These are phyloP conservation scores for Stephania japonica DNA, from an alignment of 164 flowering plant species.

Conservation along the genomic window DNA sequence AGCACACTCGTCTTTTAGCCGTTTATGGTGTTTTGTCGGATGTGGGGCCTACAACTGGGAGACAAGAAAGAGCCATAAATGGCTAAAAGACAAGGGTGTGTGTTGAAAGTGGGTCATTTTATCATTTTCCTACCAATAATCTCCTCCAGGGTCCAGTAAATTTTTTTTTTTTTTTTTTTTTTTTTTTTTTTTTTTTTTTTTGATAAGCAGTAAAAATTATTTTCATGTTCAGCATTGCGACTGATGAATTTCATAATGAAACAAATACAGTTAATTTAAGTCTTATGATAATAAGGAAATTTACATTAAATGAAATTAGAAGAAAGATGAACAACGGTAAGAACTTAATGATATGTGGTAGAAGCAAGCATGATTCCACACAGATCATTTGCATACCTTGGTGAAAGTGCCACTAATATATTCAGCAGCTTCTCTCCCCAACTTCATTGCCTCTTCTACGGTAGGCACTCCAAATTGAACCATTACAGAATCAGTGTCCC, in stretches of 20 bases:
- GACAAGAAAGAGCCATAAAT: too few species aligned
- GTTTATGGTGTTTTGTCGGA: too few species aligned
- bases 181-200: too few species aligned
- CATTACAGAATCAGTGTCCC: conserved; percentile 99
- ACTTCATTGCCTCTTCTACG: conserved; percentile 79
- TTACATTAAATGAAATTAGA: neutral
- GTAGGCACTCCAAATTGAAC: conserved; percentile 88
- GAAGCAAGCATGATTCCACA: neutral
- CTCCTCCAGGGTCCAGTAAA: neutral
- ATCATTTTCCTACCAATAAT: neutral
- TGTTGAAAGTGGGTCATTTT: too few species aligned
- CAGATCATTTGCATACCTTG: conserved; percentile 38
- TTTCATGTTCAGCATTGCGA: neutral
- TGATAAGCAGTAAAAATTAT: neutral
- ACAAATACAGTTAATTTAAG: too few species aligned
- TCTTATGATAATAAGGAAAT: too few species aligned
- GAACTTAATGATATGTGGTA: neutral
- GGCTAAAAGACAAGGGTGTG: too few species aligned
- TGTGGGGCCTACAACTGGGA: too few species aligned
- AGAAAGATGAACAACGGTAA: neutral
- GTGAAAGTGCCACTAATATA: conserved; percentile 80
- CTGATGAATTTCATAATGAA: neutral
- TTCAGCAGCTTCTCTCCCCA: conserved; percentile 97
- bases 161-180: too few species aligned
- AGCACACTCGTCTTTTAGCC: too few species aligned